Evolutionary conservation across 208 protist genomes (phyloP).

Genomic region (Vickermania spadyakhi): DNA sequence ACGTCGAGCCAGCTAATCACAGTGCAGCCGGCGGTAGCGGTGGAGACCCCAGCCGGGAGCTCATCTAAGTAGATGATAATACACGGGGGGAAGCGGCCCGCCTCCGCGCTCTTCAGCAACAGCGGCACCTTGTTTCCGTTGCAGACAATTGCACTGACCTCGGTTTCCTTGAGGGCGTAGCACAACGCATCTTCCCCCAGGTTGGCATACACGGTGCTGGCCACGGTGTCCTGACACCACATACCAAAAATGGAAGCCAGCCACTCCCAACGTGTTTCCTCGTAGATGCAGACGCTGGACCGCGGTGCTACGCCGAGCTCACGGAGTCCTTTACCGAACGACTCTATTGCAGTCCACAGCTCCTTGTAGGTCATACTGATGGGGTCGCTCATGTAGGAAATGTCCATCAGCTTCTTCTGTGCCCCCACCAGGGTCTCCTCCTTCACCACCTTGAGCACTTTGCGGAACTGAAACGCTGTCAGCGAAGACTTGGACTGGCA

Average conservation of each 20-base stretch:
- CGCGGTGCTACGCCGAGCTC: slow-evolving; percentile 13
- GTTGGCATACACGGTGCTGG: slow-evolving; percentile 22
- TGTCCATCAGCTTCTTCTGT: slow-evolving; percentile 12
- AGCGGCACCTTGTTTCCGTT: slow-evolving; percentile 14
- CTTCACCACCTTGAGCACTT: slow-evolving; percentile 8
- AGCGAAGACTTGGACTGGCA: background rate
- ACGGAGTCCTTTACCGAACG: slow-evolving; percentile 18
- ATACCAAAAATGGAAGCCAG: slow-evolving; percentile 25
- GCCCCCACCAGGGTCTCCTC: slow-evolving; percentile 7
- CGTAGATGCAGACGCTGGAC: slow-evolving; percentile 24
- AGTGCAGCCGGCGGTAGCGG: background rate
- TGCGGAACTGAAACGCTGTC: background rate
- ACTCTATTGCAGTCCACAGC: slow-evolving; percentile 17
- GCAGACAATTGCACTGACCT: slow-evolving; percentile 13
- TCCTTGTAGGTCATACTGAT: slow-evolving; percentile 12
- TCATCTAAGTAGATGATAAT: slow-evolving; percentile 14
- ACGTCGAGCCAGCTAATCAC: slow-evolving; percentile 17
- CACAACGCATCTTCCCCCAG: slow-evolving; percentile 17
- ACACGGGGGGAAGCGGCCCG: slow-evolving; percentile 3
- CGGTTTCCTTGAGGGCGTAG: slow-evolving; percentile 16
- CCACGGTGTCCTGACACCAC: slow-evolving; percentile 22
- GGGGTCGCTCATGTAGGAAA: slow-evolving; percentile 21
- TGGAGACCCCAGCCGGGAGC: background rate
- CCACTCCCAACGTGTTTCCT: slow-evolving; percentile 41
- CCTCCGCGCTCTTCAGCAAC: slow-evolving; percentile 12